Conservation (phyloP, 768 basidiomycete species). For the Mycena floridula region DNA sequence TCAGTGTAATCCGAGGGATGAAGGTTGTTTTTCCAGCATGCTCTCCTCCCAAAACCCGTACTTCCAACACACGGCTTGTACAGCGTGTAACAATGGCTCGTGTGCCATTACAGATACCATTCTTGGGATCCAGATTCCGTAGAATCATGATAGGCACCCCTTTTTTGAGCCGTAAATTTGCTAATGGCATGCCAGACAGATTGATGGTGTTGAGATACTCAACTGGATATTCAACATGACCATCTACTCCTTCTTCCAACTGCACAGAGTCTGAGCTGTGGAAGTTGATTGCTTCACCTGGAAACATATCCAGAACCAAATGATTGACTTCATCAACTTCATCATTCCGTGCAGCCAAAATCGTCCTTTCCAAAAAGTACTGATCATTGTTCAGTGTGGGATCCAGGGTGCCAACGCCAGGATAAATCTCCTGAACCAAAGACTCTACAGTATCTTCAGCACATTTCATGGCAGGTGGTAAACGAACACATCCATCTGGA, state of each 20-base stretch:
- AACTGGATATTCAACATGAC: no score
- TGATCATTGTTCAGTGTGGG: constrained; percentile 19
- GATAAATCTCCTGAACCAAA: constrained; percentile 12
- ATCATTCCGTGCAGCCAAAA: constrained; percentile 21
- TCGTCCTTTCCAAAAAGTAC: constrained; percentile 22
- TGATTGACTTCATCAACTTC: constrained; percentile 23
- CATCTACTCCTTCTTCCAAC: constrained; percentile 12
- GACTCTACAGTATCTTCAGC: constrained; percentile 18
- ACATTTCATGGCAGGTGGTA: no score
- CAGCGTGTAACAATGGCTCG: constrained; percentile 19
- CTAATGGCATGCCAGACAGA: constrained; percentile 23
- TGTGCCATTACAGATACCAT: constrained; percentile 5
- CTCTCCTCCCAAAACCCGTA: constrained; percentile 26
- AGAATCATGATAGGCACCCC: constrained; percentile 11
- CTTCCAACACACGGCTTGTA: constrained; percentile 26
- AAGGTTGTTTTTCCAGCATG: constrained; percentile 28
- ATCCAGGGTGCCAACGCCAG: constrained; percentile 15
- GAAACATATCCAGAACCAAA: constrained; percentile 5
- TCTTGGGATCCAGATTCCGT: neutral
- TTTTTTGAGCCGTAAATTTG: constrained; percentile 19
- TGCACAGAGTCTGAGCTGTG: constrained; percentile 10
- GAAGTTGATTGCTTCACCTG: constrained; percentile 6
- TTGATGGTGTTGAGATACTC: constrained; percentile 22
- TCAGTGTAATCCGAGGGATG: constrained; percentile 32
- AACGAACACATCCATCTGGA: no score